These are phyloP conservation scores for Hibiscus tridactylites DNA, from an alignment of 345 rosid genomes.

Conservation along the genomic window DNA sequence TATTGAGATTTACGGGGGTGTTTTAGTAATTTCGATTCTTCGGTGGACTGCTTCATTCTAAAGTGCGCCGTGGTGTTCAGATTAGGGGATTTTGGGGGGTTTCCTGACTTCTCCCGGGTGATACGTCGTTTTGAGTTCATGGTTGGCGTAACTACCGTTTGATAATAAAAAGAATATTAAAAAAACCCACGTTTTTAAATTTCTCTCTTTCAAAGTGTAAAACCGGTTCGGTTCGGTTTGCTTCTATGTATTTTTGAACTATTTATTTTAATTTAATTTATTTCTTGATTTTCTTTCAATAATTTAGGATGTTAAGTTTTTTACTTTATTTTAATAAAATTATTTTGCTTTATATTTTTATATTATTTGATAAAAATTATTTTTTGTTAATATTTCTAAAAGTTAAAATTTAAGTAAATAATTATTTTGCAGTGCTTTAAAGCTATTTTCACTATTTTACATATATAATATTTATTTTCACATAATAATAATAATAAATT, in stretches of 20 bases:
- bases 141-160: neutral
- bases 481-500: no score
- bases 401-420: no score
- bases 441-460: no score
- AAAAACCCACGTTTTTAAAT: neutral
- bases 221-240: neutral
- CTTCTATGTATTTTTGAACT: neutral
- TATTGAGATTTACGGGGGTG: neutral
- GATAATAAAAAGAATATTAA: neutral
- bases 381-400: no score
- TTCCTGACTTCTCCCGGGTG: conserved; percentile 8
- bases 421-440: no score
- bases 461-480: no score
- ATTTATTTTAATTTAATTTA: neutral
- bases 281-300: no score
- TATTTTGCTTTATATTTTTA: no score
- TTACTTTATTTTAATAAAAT: no score
- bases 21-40: conserved; percentile 2
- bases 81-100: neutral
- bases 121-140: conserved; percentile 17
- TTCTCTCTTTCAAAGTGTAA: neutral
- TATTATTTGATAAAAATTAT: no score
- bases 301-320: no score
- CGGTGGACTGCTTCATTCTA: conserved; percentile 4
- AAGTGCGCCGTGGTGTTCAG: conserved; percentile 9